phyloP scores from a whole-genome alignment of 306 rosid species.

The Corylus americana region DNA sequence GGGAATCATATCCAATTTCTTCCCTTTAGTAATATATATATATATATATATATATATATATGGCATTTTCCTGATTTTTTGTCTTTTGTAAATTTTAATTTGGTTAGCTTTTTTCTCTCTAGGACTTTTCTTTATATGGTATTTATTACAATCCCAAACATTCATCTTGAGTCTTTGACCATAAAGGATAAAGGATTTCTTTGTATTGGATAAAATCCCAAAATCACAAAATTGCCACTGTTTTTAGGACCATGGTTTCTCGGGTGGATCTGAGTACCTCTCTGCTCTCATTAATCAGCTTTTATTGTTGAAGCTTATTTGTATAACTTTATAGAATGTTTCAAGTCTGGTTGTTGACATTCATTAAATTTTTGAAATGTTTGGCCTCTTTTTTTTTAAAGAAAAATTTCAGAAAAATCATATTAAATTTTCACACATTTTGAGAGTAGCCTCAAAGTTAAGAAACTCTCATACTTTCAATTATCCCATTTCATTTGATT shows the following conservation, averaged over 20 bases:
- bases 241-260: slow-evolving; percentile 3
- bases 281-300: neutral
- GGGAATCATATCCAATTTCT: slow-evolving; percentile 33
- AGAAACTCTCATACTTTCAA: no score
- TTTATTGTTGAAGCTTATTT: no score
- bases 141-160: slow-evolving; percentile 32
- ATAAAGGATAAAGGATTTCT: slow-evolving; percentile 18
- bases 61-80: slow-evolving; percentile 24
- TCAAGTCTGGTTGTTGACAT: no score
- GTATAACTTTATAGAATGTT: no score
- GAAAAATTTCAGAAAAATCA: no score
- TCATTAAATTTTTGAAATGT: no score
- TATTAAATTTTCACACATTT: no score
- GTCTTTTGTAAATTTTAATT: neutral
- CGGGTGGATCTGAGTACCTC: neutral
- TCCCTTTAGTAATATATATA: slow-evolving; percentile 17
- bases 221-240: slow-evolving; percentile 24
- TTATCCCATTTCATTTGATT: no score
- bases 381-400: no score
- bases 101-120: neutral
- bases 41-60: neutral
- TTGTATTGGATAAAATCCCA: neutral
- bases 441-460: no score
- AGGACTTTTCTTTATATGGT: neutral
- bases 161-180: slow-evolving; percentile 34